A percentile compares a stretch with the other conserved stretches of the same genome.
Evolutionary conservation across 495 filamentous ascomycete genomes (phyloP).

Genomic region (Lichenothelia convexa): DNA sequence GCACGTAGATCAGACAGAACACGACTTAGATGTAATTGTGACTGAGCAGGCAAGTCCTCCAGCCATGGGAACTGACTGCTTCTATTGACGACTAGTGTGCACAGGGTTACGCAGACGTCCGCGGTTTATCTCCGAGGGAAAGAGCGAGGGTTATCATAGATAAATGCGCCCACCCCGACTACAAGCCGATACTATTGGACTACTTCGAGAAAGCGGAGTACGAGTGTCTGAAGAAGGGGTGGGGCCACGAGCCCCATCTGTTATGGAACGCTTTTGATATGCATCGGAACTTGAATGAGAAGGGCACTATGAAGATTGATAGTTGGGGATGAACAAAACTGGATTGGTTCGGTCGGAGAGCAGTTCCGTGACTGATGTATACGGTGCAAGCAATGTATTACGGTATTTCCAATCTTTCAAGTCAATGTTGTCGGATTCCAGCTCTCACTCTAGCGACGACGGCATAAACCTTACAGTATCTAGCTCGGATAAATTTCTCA

Average conservation of each 20-base stretch:
- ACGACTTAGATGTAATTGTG: slow-evolving; percentile 73
- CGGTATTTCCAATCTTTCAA: no score
- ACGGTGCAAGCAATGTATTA: neutral
- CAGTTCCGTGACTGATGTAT: neutral
- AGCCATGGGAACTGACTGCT: neutral
- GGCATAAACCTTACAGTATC: no score
- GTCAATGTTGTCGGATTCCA: no score
- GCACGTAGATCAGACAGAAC: slow-evolving; percentile 85
- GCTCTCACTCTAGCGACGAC: no score
- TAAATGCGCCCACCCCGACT: slow-evolving; percentile 76
- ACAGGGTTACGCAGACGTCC: slow-evolving; percentile 63
- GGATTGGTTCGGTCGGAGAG: neutral
- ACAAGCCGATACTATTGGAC: slow-evolving; percentile 61
- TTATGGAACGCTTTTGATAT: slow-evolving; percentile 74
- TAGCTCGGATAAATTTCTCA: no score
- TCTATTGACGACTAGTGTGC: neutral
- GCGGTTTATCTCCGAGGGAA: slow-evolving; percentile 64
- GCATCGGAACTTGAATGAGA: slow-evolving; percentile 63
- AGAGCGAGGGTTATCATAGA: slow-evolving; percentile 72
- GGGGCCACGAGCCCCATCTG: slow-evolving; percentile 80
- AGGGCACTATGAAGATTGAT: slow-evolving; percentile 68
- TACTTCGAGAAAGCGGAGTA: slow-evolving; percentile 79
- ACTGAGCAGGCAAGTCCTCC: slow-evolving; percentile 43
- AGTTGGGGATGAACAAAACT: slow-evolving; percentile 26
- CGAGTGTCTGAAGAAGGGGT: slow-evolving; percentile 72